phyloP scores from a whole-genome alignment of 441 rosid species.

The Mallotus repandus region DNA sequence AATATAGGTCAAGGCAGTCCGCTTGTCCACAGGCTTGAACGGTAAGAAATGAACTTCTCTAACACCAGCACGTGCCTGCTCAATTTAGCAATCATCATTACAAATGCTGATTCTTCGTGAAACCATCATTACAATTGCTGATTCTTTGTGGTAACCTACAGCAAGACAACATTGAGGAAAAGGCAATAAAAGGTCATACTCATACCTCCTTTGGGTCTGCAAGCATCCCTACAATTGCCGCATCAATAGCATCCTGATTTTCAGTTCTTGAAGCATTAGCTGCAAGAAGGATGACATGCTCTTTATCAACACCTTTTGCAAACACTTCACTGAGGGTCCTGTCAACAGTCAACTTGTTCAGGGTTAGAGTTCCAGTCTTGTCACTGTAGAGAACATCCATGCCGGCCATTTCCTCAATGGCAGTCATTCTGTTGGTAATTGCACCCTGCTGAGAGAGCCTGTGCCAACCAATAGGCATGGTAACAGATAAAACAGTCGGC shows the following conservation, averaged over 20 bases:
- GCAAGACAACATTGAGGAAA: neutral
- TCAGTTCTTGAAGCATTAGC: constrained; percentile 94
- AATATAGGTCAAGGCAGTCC: constrained; percentile 81
- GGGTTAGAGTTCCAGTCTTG: constrained; percentile 84
- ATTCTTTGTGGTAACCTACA: neutral
- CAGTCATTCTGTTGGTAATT: constrained; percentile 97
- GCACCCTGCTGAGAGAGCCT: constrained; percentile 88
- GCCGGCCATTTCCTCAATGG: constrained; percentile 96
- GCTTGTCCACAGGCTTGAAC: constrained; percentile 83
- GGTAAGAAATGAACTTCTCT: constrained; percentile 80
- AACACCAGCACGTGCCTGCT: constrained; percentile 75
- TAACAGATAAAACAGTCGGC: constrained; percentile 89
- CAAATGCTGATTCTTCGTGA: too few species aligned
- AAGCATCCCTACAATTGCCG: constrained; percentile 96
- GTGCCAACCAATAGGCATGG: constrained; percentile 95
- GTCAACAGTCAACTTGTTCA: constrained; percentile 82
- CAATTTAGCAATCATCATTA: neutral
- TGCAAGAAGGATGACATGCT: constrained; percentile 73
- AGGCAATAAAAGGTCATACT: neutral
- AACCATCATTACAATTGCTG: too few species aligned
- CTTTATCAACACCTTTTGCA: constrained; percentile 76
- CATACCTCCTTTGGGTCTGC: constrained; percentile 89
- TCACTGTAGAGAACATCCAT: constrained; percentile 96
- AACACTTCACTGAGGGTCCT: constrained; percentile 69
- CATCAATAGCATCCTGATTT: constrained; percentile 98